Percentiles rank a stretch among this genome's conserved stretches.
These are phyloP conservation scores for Cytauxzoon felis DNA, from an alignment of 169 alveolate species.

Conservation along the genomic window DNA sequence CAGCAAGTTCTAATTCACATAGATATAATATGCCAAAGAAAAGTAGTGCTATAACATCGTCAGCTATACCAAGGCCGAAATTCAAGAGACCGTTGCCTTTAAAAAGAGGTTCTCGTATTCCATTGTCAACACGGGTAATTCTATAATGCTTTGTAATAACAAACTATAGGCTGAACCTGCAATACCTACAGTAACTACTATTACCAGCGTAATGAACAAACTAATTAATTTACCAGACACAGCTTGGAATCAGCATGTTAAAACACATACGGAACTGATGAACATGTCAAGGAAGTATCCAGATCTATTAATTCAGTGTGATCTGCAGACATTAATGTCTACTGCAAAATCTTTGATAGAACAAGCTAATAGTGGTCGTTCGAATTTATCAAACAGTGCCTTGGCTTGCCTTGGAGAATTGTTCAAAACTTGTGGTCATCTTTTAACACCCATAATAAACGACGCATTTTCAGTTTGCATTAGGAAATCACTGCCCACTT, in stretches of 20 bases:
- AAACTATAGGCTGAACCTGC: slow-evolving; percentile 10
- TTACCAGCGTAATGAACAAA: slow-evolving; percentile 20
- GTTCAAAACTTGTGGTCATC: slow-evolving; percentile 1
- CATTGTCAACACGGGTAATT: slow-evolving; percentile 10
- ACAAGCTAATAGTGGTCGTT: slow-evolving; percentile 42
- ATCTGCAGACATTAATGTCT: slow-evolving; percentile 3
- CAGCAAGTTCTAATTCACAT: not conserved
- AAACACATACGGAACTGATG: slow-evolving; percentile 46
- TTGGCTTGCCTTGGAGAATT: slow-evolving; percentile 43
- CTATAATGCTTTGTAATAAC: no score
- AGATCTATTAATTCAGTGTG: slow-evolving; percentile 21
- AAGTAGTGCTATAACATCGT: not conserved
- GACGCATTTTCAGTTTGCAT: slow-evolving; percentile 29
- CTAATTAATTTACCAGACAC: slow-evolving; percentile 18
- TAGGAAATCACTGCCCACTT: slow-evolving; percentile 47
- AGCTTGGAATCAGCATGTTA: slow-evolving; percentile 29
- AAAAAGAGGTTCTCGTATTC: slow-evolving; percentile 38
- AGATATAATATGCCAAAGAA: not conserved
- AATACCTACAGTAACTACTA: slow-evolving; percentile 27
- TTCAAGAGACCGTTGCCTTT: slow-evolving; percentile 44
- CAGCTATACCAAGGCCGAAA: slow-evolving; percentile 9
- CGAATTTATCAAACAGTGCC: slow-evolving; percentile 38
- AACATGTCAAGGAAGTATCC: slow-evolving; percentile 19
- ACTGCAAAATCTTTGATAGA: slow-evolving; percentile 22
- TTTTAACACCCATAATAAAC: slow-evolving; percentile 4